Evolutionary conservation across 768 basidiomycete species (phyloP).

Genomic region (Auricularia cornea): DNA sequence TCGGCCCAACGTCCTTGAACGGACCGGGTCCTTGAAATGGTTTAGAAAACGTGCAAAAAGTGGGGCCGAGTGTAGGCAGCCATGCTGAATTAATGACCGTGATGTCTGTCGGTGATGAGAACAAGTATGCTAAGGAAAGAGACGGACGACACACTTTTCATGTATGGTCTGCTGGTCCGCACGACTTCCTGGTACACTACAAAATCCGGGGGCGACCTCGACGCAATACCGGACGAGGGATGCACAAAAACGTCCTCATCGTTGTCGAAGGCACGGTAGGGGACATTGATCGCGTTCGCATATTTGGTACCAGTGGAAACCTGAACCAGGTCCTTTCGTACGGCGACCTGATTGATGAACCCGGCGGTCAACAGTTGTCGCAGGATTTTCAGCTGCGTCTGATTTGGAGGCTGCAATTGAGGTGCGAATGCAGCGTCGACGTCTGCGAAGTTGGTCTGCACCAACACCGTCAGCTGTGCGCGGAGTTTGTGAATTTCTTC

Average conservation of each 20-base stretch:
- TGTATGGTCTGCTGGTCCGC: slow-evolving; percentile 61
- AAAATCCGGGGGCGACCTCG: slow-evolving; percentile 71
- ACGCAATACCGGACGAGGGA: slow-evolving; percentile 73
- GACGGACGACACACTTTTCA: slow-evolving; percentile 58
- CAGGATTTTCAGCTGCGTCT: slow-evolving; percentile 83
- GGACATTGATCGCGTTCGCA: slow-evolving; percentile 66
- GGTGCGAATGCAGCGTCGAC: slow-evolving; percentile 50
- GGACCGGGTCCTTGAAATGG: slow-evolving; percentile 46
- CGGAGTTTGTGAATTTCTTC: slow-evolving; percentile 96
- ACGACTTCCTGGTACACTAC: slow-evolving; percentile 78
- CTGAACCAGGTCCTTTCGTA: slow-evolving; percentile 75
- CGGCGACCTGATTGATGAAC: slow-evolving; percentile 93
- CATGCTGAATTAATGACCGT: slow-evolving; percentile 84
- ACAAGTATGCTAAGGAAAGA: not conserved
- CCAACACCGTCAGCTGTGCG: slow-evolving; percentile 79
- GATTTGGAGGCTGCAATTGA: slow-evolving; percentile 66
- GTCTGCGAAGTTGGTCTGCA: slow-evolving; percentile 66
- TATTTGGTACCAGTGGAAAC: slow-evolving; percentile 56
- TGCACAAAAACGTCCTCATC: slow-evolving; percentile 88
- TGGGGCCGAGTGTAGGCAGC: slow-evolving; percentile 71
- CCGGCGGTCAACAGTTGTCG: slow-evolving; percentile 81
- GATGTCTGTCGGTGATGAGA: slow-evolving; percentile 39
- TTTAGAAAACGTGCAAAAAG: slow-evolving; percentile 85
- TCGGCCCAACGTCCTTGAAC: slow-evolving; percentile 33
- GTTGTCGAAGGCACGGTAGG: slow-evolving; percentile 76